Evolutionary conservation across 2,329 filamentous ascomycete species (phyloP).

Genomic region (Claviceps africana): DNA sequence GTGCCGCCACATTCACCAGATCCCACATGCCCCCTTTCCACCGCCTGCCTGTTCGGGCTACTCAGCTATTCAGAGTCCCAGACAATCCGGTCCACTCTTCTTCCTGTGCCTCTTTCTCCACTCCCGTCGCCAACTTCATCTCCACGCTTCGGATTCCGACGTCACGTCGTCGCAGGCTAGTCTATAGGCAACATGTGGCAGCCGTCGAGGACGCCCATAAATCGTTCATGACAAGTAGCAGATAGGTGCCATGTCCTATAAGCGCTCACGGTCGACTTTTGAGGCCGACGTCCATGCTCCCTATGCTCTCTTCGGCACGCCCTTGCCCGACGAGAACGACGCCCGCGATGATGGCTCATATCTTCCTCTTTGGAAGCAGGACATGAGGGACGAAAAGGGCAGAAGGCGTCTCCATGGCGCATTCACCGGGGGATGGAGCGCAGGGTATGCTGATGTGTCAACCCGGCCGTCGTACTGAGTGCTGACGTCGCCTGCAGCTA

Average conservation of each 20-base stretch:
- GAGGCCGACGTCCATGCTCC: conserved; percentile 64
- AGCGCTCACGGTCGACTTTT: conserved; percentile 65
- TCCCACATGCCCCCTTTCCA: no score
- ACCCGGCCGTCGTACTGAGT: not conserved
- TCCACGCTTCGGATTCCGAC: not conserved
- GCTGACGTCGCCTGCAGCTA: conserved; percentile 45
- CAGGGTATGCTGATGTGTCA: conserved; percentile 50
- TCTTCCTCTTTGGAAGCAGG: conserved; percentile 95
- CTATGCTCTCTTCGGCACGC: conserved; percentile 70
- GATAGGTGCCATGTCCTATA: conserved; percentile 50
- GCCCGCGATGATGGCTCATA: conserved; percentile 82
- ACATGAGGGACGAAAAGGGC: conserved; percentile 84
- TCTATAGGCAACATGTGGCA: conserved; percentile 1
- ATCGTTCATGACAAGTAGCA: conserved; percentile 1
- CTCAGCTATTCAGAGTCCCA: not conserved
- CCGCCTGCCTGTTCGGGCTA: no score
- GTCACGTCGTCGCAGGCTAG: no score
- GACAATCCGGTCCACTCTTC: not conserved
- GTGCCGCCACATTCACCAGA: no score
- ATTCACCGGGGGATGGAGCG: conserved; percentile 92
- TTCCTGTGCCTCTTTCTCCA: no score
- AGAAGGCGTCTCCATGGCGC: conserved; percentile 86
- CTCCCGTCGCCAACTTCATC: not conserved
- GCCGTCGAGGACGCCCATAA: not conserved
- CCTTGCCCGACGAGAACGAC: conserved; percentile 66